Evolutionary conservation across 1,284 basidiomycete genomes (phyloP).

Genomic region (Irpex sp.): DNA sequence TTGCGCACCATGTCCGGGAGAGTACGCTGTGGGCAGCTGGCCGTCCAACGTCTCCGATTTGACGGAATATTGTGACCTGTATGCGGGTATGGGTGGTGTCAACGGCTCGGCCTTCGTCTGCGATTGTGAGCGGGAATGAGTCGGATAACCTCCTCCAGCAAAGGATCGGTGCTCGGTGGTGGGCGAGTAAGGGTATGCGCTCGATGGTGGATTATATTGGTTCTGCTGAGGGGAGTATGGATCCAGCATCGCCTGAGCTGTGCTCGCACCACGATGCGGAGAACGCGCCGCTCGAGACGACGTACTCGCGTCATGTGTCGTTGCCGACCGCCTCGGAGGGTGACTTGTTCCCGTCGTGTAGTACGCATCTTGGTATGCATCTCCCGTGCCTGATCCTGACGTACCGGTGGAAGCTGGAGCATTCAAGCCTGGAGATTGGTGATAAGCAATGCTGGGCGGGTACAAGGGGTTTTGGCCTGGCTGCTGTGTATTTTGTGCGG

Average conservation of each 20-base stretch:
- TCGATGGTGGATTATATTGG: slow-evolving; percentile 52
- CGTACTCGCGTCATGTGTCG: slow-evolving; percentile 46
- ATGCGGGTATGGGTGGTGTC: slow-evolving; percentile 50
- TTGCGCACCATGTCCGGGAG: slow-evolving; percentile 41
- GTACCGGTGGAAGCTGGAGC: slow-evolving; percentile 22
- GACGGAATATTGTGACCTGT: slow-evolving; percentile 21
- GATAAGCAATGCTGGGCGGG: slow-evolving; percentile 55
- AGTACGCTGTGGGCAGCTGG: slow-evolving; percentile 45
- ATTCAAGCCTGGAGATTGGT: slow-evolving; percentile 37
- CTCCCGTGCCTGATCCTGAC: slow-evolving; percentile 30
- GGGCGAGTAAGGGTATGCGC: slow-evolving; percentile 46
- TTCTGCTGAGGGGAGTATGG: slow-evolving; percentile 63
- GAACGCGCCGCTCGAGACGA: slow-evolving; percentile 51
- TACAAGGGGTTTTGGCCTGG: slow-evolving; percentile 46
- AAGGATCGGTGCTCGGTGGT: slow-evolving; percentile 42
- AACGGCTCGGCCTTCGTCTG: slow-evolving; percentile 52
- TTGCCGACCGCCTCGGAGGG: slow-evolving; percentile 53
- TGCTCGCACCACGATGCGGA: slow-evolving; percentile 49
- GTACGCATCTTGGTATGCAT: slow-evolving; percentile 64
- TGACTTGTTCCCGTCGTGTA: slow-evolving; percentile 47
- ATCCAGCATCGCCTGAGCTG: slow-evolving; percentile 47
- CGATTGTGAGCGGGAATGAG: slow-evolving; percentile 58
- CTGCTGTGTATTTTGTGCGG: slow-evolving; percentile 32
- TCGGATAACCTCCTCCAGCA: slow-evolving; percentile 39
- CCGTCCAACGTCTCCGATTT: slow-evolving; percentile 7